Evolutionary conservation across 2,329 filamentous ascomycete species (phyloP).

Genomic region (Rhynchosporium secalis): DNA sequence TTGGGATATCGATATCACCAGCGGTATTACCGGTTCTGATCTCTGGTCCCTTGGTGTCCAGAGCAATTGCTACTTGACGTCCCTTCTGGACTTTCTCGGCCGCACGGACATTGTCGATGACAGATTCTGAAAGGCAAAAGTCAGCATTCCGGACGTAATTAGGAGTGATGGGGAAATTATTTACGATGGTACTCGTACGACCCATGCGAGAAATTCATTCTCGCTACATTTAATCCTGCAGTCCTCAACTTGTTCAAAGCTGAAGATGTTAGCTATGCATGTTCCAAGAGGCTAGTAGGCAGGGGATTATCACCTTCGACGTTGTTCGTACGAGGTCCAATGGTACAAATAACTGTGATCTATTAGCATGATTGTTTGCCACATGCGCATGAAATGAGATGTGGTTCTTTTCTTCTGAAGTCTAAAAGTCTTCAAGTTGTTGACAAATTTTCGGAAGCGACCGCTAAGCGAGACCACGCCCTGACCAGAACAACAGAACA

Average conservation of each 20-base stretch:
- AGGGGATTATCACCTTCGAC: conserved; percentile 43
- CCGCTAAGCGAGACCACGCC: neutral
- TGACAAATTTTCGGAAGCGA: neutral
- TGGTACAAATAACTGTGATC: conserved; percentile 48
- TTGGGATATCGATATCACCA: conserved; percentile 73
- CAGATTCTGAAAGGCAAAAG: conserved; percentile 58
- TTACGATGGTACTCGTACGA: conserved; percentile 86
- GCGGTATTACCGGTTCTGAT: conserved; percentile 80
- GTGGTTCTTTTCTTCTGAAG: too few relatives aligned
- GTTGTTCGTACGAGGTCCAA: conserved; percentile 98
- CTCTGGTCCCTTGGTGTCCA: conserved; percentile 81
- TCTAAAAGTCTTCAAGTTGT: neutral
- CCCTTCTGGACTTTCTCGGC: conserved; percentile 77
- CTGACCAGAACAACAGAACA: neutral
- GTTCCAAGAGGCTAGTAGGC: too few relatives aligned
- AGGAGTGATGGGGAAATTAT: too few relatives aligned
- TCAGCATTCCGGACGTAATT: neutral
- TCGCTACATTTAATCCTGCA: conserved; percentile 93
- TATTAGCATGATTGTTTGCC: too few relatives aligned
- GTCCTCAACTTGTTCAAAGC: conserved; percentile 92
- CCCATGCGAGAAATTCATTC: conserved; percentile 99
- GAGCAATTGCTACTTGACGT: conserved; percentile 91
- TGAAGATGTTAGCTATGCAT: conserved; percentile 47
- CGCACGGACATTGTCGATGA: conserved; percentile 91
- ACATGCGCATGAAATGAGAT: too few relatives aligned